These are phyloP conservation scores for Simplicillium sp. DNA, from an alignment of 2,329 filamentous ascomycete species.

Conservation along the genomic window DNA sequence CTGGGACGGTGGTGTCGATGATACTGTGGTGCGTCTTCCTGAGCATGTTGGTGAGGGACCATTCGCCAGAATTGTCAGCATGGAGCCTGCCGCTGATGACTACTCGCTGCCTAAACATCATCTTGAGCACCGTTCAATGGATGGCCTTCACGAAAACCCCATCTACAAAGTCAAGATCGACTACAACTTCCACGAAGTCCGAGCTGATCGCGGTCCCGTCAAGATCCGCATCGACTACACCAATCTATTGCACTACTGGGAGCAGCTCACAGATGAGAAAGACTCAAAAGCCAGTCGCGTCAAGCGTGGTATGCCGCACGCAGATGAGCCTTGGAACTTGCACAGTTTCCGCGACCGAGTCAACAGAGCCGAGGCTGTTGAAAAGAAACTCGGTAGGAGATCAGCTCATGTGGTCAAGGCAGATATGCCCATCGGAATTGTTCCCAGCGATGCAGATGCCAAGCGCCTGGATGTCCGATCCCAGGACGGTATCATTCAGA, in stretches of 20 bases:
- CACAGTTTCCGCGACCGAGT: too few species aligned
- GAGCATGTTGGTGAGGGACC: conserved; percentile 15
- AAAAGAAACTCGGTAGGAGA: too few species aligned
- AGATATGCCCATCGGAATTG: neutral
- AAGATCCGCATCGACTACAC: conserved; percentile 23
- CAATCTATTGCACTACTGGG: conserved; percentile 21
- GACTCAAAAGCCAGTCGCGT: neutral
- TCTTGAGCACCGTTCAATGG: neutral
- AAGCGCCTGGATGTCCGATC: too few species aligned
- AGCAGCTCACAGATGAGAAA: conserved; percentile 10
- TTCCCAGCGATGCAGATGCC: too few species aligned
- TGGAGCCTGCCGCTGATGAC: conserved; percentile 5
- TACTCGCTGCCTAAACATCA: conserved; percentile 3
- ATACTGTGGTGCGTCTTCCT: conserved; percentile 16
- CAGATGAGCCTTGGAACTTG: too few species aligned
- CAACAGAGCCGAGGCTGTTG: too few species aligned
- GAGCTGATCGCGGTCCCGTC: conserved; percentile 13
- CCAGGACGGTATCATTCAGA: neutral
- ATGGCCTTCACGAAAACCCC: conserved; percentile 1
- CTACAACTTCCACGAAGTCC: conserved; percentile 18
- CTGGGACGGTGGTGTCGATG: conserved; percentile 10
- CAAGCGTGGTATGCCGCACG: neutral
- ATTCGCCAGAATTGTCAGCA: conserved; percentile 14
- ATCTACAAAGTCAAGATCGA: conserved; percentile 21
- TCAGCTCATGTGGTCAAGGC: neutral